Evolutionary conservation across 78 protist species (phyloP).

Genomic region (Pigoraptor vietnamica): DNA sequence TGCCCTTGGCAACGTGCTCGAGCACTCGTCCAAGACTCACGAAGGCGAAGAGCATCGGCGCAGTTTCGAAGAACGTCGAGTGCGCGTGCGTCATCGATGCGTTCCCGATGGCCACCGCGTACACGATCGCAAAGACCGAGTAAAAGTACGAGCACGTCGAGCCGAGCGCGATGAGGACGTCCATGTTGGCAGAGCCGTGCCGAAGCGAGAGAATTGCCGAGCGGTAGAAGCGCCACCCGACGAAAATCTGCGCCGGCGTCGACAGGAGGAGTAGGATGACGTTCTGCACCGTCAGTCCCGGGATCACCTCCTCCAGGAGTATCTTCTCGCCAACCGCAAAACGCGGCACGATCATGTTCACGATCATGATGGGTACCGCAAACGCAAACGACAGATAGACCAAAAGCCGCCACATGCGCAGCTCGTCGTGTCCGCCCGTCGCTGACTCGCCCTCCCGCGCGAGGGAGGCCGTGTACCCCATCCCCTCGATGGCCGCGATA

Average conservation of each 20-base stretch:
- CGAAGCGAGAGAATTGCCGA: slow-evolving; percentile 47
- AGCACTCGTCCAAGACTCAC: slow-evolving; percentile 79
- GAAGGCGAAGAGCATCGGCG: slow-evolving; percentile 74
- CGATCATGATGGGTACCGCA: background rate
- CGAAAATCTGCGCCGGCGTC: slow-evolving; percentile 66
- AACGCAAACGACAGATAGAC: background rate
- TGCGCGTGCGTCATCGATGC: background rate
- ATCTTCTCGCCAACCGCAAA: background rate
- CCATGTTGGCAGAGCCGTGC: slow-evolving; percentile 82
- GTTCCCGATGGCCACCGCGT: background rate
- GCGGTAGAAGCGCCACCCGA: slow-evolving; percentile 66
- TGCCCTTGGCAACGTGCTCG: slow-evolving; percentile 82
- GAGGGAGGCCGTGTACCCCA: background rate
- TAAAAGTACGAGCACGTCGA: slow-evolving; percentile 72
- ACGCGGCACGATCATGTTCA: background rate
- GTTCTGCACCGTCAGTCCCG: slow-evolving; percentile 4
- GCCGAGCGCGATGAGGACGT: slow-evolving; percentile 81
- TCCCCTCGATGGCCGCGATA: background rate
- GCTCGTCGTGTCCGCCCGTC: too few species aligned
- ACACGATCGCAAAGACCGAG: slow-evolving; percentile 54
- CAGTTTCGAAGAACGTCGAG: slow-evolving; percentile 46
- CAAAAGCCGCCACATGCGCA: background rate
- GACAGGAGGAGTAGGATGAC: slow-evolving; percentile 34
- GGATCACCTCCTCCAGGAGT: background rate
- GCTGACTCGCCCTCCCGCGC: background rate